phyloP scores from a whole-genome alignment of 208 protist species.

The Leishmania mexicana region DNA sequence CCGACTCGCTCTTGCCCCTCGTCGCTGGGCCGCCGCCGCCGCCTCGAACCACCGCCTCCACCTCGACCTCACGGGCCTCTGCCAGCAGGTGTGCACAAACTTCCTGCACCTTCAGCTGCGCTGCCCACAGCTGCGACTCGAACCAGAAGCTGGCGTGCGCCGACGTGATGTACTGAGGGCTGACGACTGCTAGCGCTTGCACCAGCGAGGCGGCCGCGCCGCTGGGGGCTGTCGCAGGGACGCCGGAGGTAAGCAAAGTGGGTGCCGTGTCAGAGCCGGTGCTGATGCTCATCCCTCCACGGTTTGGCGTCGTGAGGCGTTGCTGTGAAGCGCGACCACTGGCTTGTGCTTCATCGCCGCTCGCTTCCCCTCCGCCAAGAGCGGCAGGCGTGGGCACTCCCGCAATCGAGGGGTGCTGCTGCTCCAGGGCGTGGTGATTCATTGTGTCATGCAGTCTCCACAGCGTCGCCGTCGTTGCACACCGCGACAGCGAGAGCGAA shows the following conservation, averaged over 20 bases:
- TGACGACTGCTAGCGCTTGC: constrained; percentile 41
- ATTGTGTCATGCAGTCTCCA: constrained; percentile 47
- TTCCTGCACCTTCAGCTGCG: constrained; percentile 32
- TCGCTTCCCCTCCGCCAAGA: neutral
- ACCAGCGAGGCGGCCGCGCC: constrained; percentile 23
- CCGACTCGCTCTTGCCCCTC: neutral
- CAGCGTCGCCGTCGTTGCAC: constrained; percentile 21
- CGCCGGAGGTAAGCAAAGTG: neutral
- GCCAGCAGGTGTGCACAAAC: constrained; percentile 12
- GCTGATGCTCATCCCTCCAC: neutral
- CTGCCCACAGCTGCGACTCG: constrained; percentile 61
- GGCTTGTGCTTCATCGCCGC: neutral
- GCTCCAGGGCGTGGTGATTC: constrained; percentile 31
- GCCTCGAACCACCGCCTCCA: constrained; percentile 4
- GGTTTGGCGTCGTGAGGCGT: neutral
- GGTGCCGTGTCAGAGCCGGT: neutral
- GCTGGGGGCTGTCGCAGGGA: neutral
- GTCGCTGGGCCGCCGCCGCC: constrained; percentile 5
- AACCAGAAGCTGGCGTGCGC: constrained; percentile 59
- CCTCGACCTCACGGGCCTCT: constrained; percentile 8
- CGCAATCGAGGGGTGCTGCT: neutral
- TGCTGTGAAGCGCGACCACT: neutral
- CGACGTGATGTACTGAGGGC: constrained; percentile 55
- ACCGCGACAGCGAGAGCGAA: constrained; percentile 24
- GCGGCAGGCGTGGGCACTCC: neutral